Evolutionary conservation across 2,329 filamentous ascomycete species (phyloP).

Genomic region (Aschersonia sp.): DNA sequence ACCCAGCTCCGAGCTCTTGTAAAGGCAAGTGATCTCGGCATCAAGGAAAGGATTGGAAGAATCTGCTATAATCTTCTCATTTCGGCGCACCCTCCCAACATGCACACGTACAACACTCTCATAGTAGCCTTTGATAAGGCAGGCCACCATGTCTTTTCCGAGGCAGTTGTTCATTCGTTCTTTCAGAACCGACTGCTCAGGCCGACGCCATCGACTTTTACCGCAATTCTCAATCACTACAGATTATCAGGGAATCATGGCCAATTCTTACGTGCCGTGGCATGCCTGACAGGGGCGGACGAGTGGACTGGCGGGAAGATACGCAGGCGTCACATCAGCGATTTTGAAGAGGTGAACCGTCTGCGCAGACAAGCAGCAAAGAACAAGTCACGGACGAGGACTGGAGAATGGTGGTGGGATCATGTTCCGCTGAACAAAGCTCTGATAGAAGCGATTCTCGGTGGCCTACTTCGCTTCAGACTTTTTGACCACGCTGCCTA

Average conservation of each 20-base stretch:
- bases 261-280: constrained; percentile 28
- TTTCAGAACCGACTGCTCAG: constrained; percentile 25
- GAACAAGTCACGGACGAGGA: constrained; percentile 10
- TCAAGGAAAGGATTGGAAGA: constrained; percentile 20
- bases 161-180: constrained; percentile 37
- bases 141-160: constrained; percentile 32
- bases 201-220: constrained; percentile 33
- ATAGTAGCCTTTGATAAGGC: constrained; percentile 47
- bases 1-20: constrained; percentile 14
- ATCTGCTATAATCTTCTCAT: constrained; percentile 54
- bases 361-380: constrained; percentile 16
- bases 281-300: constrained; percentile 30
- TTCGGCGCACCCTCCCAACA: constrained; percentile 44
- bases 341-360: constrained; percentile 12
- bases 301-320: constrained; percentile 22
- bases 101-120: constrained; percentile 57
- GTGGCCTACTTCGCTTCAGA: constrained; percentile 32
- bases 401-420: constrained; percentile 23
- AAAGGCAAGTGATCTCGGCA: constrained; percentile 8
- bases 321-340: constrained; percentile 17
- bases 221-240: constrained; percentile 36
- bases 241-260: constrained; percentile 23
- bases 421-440: constrained; percentile 21
- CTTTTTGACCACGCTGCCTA: constrained; percentile 27
- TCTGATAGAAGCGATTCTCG: constrained; percentile 30